These are phyloP conservation scores for Coemansia sp. DNA, from an alignment of 192 early-diverging fungal genomes.

Conservation along the genomic window DNA sequence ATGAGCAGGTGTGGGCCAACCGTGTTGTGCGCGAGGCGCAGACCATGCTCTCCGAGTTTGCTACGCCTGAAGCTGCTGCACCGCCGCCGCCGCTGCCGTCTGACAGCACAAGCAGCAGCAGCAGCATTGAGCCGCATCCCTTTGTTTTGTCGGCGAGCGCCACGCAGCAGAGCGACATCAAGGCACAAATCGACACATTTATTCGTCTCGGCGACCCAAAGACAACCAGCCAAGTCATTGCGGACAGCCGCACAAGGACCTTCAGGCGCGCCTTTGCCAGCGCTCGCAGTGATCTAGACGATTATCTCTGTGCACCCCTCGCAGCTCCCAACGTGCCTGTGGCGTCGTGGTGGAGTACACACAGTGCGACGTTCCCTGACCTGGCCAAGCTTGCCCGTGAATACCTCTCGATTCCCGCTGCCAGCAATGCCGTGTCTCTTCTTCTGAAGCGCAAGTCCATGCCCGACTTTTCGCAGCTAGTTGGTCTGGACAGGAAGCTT, in stretches of 20 bases:
- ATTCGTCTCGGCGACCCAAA: conserved; percentile 22
- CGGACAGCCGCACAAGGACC: conserved; percentile 31
- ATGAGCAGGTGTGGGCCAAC: conserved; percentile 31
- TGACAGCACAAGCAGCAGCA: background rate
- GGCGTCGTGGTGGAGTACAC: conserved; percentile 38
- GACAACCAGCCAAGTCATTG: conserved; percentile 19
- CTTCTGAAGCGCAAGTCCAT: conserved; percentile 11
- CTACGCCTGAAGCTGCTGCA: conserved; percentile 1
- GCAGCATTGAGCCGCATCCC: conserved; percentile 2
- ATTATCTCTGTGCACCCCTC: conserved; percentile 36
- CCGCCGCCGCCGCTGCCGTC: background rate
- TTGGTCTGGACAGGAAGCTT: conserved; percentile 30
- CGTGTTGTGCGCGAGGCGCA: conserved; percentile 41
- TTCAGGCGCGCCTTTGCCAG: conserved; percentile 36
- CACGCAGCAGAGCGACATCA: conserved; percentile 18
- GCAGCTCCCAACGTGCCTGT: conserved; percentile 22
- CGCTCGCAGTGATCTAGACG: conserved; percentile 43
- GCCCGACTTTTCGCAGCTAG: conserved; percentile 36
- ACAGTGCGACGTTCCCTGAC: conserved; percentile 28
- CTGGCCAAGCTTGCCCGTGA: conserved; percentile 35
- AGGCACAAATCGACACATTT: conserved; percentile 28
- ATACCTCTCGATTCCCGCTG: conserved; percentile 39
- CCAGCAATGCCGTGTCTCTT: conserved; percentile 15
- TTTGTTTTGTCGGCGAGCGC: conserved; percentile 9
- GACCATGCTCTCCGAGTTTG: conserved; percentile 29